Percentiles rank a stretch among this genome's conserved stretches.
These are phyloP conservation scores for Circinella minor DNA, from an alignment of 371 early-diverging fungal species.

Conservation along the genomic window DNA sequence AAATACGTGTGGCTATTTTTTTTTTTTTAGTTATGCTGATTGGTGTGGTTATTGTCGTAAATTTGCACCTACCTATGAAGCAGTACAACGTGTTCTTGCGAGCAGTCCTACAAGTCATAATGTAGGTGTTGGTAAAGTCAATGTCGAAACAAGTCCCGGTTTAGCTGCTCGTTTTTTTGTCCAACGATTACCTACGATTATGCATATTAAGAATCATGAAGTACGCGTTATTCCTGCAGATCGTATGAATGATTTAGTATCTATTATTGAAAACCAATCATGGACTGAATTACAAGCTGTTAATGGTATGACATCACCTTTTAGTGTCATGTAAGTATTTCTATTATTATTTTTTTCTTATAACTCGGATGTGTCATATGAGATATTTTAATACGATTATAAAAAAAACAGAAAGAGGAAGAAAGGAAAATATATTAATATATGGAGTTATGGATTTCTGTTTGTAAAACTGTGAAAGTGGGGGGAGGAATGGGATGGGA, in stretches of 20 bases:
- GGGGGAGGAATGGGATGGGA: no score
- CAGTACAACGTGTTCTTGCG: constrained; percentile 27
- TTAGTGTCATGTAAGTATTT: constrained; percentile 45
- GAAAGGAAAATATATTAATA: not conserved
- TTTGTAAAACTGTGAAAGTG: no score
- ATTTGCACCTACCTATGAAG: constrained; percentile 37
- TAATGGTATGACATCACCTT: constrained; percentile 40
- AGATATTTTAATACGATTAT: no score
- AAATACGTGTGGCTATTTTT: no score
- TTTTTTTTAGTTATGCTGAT: constrained; percentile 39
- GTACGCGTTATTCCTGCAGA: constrained; percentile 27
- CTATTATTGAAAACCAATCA: constrained; percentile 28
- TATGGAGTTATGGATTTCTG: no score
- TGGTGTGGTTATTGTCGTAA: constrained; percentile 52
- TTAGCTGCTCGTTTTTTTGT: constrained; percentile 53
- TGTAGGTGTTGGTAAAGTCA: constrained; percentile 40
- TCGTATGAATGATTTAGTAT: constrained; percentile 24
- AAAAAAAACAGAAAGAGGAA: not conserved
- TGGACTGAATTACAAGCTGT: constrained; percentile 41
- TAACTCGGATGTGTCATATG: no score
- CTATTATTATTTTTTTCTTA: no score
- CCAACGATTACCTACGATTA: constrained; percentile 47
- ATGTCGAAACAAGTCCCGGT: constrained; percentile 44
- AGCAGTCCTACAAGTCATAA: constrained; percentile 15
- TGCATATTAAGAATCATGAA: constrained; percentile 47